Percentiles rank a stretch among this genome's conserved stretches.
Evolutionary conservation across 176 grass and related monocot species (phyloP).

Genomic region (Alopecurus myosuroides): DNA sequence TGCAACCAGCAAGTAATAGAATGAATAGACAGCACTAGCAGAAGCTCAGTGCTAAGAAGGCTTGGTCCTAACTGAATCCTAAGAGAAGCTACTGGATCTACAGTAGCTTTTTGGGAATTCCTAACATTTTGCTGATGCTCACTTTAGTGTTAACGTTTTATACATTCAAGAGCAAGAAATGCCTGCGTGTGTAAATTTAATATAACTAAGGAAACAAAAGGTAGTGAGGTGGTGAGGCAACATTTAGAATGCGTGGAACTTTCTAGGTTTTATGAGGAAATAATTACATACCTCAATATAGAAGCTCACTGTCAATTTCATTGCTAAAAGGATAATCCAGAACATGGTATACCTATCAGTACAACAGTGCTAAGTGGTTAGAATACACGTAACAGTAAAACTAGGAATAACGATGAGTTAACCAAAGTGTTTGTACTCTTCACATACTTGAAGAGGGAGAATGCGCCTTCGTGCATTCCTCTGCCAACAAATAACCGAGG

Average conservation of each 20-base stretch:
- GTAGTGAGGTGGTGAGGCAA: neutral
- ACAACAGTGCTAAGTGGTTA: conserved; percentile 11
- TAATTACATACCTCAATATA: conserved; percentile 76
- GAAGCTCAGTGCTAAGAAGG: neutral
- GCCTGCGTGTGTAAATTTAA: neutral
- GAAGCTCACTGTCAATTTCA: conserved; percentile 91
- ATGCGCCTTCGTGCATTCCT: conserved; percentile 99
- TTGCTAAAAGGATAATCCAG: conserved; percentile 86
- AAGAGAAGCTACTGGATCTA: neutral
- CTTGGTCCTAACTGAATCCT: neutral
- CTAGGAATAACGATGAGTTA: conserved; percentile 18
- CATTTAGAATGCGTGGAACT: neutral
- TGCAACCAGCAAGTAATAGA: conserved; percentile 30
- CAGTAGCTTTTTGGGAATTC: neutral
- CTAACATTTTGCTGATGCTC: neutral
- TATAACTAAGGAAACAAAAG: conserved; percentile 2
- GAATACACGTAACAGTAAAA: conserved; percentile 5
- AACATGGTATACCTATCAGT: conserved; percentile 89
- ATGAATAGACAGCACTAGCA: neutral
- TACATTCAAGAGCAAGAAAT: conserved; percentile 11
- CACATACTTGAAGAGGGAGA: conserved; percentile 97
- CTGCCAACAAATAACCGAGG: conserved; percentile 96
- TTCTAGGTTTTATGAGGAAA: neutral
- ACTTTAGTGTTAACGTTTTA: neutral
- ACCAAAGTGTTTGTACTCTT: conserved; percentile 2